Evolutionary conservation across 495 filamentous ascomycete genomes (phyloP).

Genomic region (Letharia columbiana): DNA sequence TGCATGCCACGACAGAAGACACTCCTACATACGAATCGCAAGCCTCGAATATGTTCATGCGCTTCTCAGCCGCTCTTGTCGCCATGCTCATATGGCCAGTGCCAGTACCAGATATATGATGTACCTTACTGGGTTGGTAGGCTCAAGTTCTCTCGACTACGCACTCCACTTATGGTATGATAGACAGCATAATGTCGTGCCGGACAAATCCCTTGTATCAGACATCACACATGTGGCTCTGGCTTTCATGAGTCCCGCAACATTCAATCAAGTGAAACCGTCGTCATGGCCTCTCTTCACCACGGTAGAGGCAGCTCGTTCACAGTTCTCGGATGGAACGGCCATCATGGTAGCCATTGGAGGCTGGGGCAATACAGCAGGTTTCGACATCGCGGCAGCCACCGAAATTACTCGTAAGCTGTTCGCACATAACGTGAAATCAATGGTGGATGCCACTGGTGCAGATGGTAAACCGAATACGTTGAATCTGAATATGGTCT

Average conservation of each 20-base stretch:
- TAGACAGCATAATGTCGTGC: slow-evolving; percentile 47
- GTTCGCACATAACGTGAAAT: slow-evolving; percentile 57
- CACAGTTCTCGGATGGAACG: slow-evolving; percentile 49
- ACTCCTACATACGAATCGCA: background rate
- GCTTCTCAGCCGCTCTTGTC: background rate
- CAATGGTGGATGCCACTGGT: slow-evolving; percentile 51
- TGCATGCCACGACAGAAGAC: too few relatives aligned
- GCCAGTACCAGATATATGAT: slow-evolving; percentile 39
- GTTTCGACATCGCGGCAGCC: slow-evolving; percentile 51
- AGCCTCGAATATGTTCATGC: background rate
- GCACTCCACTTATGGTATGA: background rate
- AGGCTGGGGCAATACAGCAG: slow-evolving; percentile 61
- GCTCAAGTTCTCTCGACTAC: background rate
- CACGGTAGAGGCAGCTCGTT: slow-evolving; percentile 45
- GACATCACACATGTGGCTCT: slow-evolving; percentile 57
- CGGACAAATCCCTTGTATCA: slow-evolving; percentile 36
- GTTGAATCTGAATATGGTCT: slow-evolving; percentile 3
- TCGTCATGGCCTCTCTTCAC: slow-evolving; percentile 53
- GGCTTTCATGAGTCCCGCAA: slow-evolving; percentile 53
- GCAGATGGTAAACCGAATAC: slow-evolving; percentile 43
- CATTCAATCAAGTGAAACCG: slow-evolving; percentile 48
- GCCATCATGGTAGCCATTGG: slow-evolving; percentile 64
- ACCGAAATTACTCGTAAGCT: slow-evolving; percentile 42
- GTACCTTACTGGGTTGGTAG: slow-evolving; percentile 50
- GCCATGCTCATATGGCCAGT: background rate